Evolutionary conservation across 768 basidiomycete genomes (phyloP).

Genomic region (Termitomyces heimii): DNA sequence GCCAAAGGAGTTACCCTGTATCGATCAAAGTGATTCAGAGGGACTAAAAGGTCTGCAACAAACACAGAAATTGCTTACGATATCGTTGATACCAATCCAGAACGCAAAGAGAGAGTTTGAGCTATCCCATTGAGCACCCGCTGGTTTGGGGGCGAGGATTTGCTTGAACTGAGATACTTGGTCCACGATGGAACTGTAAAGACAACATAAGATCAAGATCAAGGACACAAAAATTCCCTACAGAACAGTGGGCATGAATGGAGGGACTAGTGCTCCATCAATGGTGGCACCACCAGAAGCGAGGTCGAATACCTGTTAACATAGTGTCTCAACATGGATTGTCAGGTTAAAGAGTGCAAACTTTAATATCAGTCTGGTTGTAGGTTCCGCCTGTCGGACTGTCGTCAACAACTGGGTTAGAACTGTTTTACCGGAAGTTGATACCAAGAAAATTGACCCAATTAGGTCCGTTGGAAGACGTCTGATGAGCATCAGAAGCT

Average conservation of each 20-base stretch:
- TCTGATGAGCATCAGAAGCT: slow-evolving; percentile 23
- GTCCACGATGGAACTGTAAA: slow-evolving; percentile 40
- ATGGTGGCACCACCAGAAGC: neutral
- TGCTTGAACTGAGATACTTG: slow-evolving; percentile 51
- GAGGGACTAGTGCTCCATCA: neutral
- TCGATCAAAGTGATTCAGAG: slow-evolving; percentile 3
- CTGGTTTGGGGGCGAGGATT: slow-evolving; percentile 36
- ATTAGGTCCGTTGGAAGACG: slow-evolving; percentile 57
- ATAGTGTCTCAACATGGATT: neutral
- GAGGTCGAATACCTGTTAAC: slow-evolving; percentile 23
- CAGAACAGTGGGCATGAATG: neutral
- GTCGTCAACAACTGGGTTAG: neutral
- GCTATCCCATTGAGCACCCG: slow-evolving; percentile 43
- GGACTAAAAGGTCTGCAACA: neutral
- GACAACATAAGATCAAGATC: neutral
- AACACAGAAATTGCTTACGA: slow-evolving; percentile 28
- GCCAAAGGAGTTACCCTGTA: slow-evolving; percentile 40
- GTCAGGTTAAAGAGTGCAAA: slow-evolving; percentile 12
- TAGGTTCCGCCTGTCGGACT: slow-evolving; percentile 37
- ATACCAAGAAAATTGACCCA: slow-evolving; percentile 53
- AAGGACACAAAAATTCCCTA: neutral
- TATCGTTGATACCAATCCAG: slow-evolving; percentile 67
- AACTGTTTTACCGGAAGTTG: neutral
- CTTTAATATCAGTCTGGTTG: slow-evolving; percentile 50
- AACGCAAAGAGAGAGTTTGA: slow-evolving; percentile 48